Base-by-base conservation (phyloP, 257 asterid species). In the Plectranthus barbatus region DNA sequence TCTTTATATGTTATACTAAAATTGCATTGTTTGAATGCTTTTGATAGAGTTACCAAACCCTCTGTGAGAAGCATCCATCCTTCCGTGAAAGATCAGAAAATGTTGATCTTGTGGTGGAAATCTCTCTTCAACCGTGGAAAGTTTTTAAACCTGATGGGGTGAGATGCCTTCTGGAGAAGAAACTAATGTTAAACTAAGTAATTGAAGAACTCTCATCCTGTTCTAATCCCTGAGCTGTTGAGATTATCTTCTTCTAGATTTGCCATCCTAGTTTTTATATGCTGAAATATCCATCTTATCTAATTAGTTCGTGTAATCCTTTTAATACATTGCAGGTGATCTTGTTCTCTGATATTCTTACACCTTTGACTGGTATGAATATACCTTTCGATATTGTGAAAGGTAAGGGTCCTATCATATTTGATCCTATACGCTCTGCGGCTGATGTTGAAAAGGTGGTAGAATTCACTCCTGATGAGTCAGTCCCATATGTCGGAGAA, bases 1-100 rank as follows among this genome's bases (percentile, higher is more conserved):
- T 54, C 56, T 59, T 72, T 60, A 5, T 6, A n/a, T 72, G 44
- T 61, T 26, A 12, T 80, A 18, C 67, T 60, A 59, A 75, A 57
- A 36, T 66, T 68, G 49, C 19, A 33, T 20, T 5, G 26, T 54
- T 67, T 3, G 41, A n/a, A 66, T 81, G 72, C 70, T 58, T 67
- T 73, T 70, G 20, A 63, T 57, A 93, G 99, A 93, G 94, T 77
- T 90, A 93, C 79, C 99, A 93, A 90, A 69, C 42, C 56, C 84
- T 93, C 55, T 90, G 97, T 53, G 94, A 93, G 94, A 93, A 87
- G 85, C 69, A 93, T 69, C 99, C 97, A 3, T 87, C 95, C 21
- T 93, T 93, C 41, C 99, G 97, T 37, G 96, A 93, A 66, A 84
- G 99, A 80, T 93, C 97, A 42, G 99, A 93, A 75, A 93, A 93